Conservation (phyloP, 176 grass and related monocot species). For the Hyparrhenia diplandra region DNA sequence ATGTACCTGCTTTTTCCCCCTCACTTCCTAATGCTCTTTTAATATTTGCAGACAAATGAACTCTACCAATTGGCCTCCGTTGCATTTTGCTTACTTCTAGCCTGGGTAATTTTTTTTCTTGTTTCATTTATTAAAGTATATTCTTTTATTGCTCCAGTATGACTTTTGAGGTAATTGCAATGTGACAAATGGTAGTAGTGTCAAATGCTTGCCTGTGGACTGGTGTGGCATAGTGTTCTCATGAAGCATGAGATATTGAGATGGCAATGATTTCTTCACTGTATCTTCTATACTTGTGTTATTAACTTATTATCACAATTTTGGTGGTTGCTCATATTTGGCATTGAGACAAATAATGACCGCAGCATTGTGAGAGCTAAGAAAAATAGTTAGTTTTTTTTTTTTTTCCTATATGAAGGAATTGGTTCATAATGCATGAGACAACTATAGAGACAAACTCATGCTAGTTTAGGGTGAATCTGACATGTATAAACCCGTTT, state of each 20-base stretch:
- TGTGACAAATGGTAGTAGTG: background rate
- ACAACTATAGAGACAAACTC: background rate
- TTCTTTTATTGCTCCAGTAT: background rate
- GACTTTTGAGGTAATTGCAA: background rate
- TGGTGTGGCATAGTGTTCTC: background rate
- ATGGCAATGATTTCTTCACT: conserved; percentile 3
- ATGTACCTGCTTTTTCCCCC: background rate
- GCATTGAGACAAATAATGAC: background rate
- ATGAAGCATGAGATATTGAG: background rate
- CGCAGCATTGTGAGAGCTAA: background rate
- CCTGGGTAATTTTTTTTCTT: conserved; percentile 85
- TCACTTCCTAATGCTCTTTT: conserved; percentile 21
- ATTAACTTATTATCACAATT: background rate
- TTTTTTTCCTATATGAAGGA: background rate
- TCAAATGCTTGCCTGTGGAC: conserved; percentile 11
- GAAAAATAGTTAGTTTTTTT: background rate
- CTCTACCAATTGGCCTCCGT: conserved; percentile 94
- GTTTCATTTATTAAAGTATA: conserved; percentile 1
- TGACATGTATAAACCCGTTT: no score
- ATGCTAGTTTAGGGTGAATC: background rate
- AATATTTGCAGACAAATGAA: conserved; percentile 90
- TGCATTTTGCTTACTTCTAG: conserved; percentile 88
- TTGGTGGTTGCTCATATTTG: background rate
- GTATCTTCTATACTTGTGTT: conserved; percentile 12
- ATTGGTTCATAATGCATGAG: background rate